phyloP scores from a whole-genome alignment of 2,329 filamentous ascomycete genomes.

The Cladorrhinum sp. region DNA sequence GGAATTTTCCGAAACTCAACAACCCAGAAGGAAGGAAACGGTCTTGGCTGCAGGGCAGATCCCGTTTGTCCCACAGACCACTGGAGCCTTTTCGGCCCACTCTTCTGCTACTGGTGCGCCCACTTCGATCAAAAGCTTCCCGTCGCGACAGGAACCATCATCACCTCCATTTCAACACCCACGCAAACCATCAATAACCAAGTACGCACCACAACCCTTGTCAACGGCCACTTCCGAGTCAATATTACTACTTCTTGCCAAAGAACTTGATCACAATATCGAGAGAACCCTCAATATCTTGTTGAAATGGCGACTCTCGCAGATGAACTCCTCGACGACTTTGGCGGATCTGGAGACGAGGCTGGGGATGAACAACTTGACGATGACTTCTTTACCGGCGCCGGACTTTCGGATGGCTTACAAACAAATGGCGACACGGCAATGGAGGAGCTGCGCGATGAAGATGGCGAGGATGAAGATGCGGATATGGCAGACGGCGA shows the following conservation, averaged over 20 bases:
- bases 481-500: slow-evolving; percentile 56
- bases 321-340: slow-evolving; percentile 89
- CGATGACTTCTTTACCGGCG: slow-evolving; percentile 32
- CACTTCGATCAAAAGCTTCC: no score
- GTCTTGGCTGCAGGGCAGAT: background rate
- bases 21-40: background rate
- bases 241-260: background rate
- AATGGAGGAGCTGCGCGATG: slow-evolving; percentile 58
- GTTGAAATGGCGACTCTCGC: slow-evolving; percentile 78
- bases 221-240: background rate
- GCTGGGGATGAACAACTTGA: slow-evolving; percentile 53
- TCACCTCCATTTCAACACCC: no score
- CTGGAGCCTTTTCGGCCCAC: background rate
- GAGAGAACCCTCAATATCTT: background rate
- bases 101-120: no score
- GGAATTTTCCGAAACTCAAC: background rate
- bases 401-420: slow-evolving; percentile 40
- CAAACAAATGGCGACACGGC: slow-evolving; percentile 49
- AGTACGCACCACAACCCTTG: background rate
- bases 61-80: background rate
- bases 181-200: background rate
- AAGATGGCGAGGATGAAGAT: slow-evolving; percentile 60
- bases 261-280: background rate
- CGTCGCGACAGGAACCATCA: no score
- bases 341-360: slow-evolving; percentile 81